Base-by-base conservation (phyloP, 75 land plant species). In the Picea glauca region DNA sequence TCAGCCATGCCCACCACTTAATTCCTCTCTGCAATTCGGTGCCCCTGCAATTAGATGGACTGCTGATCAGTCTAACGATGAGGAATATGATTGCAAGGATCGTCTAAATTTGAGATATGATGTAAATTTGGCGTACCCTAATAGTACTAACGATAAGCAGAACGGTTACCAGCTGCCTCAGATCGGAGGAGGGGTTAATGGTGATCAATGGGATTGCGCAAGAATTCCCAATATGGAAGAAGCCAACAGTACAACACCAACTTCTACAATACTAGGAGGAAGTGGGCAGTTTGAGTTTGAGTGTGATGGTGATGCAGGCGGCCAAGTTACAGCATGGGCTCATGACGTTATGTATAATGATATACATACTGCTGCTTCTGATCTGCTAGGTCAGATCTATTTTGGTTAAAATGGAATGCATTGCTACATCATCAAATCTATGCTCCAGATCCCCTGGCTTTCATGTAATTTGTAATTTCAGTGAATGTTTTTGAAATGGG, bases 311-410 rank as follows among this genome's bases (percentile, higher is more conserved):
- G 56, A 50, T 50, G 56, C 56, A 50, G 56, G 56, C 56, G 56
- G 56, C 56, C 56, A 50, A 1, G 73, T 46, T 8, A 35, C 73
- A n/a, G 54, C 73, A 0, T 43, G 38, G 50, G 38, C 50, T 43
- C 73, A 70, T 18, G 73, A 43, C 21, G 43, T 20, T 70, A 11
- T 70, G 12, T 70, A 50, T 50, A 50, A 43, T 70, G 73, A 70
- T 20, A 70, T 70, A 20, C 73, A 70, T 43, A 70, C 50, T 20
- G 73, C 50, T 8, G 73, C 73, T 43, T 70, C 40, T 70, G 73
- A 70, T 70, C 73, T 70, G 11, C 56, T 50, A 50, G 73, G 43
- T n/a, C 73, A 70, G 9, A 70, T 70, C 40, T 70, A 70, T 70
- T 70, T 70, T 35, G 43, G 50, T 13, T 70, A 17, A 68, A 50